These are phyloP conservation scores for Zygotorulaspora mrakii DNA, from an alignment of 1,139 yeast species.

Conservation along the genomic window DNA sequence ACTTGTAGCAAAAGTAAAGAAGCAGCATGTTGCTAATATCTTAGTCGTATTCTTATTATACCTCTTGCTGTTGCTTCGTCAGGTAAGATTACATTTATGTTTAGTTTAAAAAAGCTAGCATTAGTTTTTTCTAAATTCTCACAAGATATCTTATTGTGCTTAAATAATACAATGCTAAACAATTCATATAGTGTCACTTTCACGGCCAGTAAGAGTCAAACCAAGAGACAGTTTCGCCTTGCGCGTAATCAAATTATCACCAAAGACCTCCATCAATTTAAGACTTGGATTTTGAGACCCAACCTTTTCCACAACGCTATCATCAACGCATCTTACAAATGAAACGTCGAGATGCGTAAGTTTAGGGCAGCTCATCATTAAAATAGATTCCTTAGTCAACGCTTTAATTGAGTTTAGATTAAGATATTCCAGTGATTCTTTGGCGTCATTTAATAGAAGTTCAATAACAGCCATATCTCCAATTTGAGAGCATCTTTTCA, in stretches of 20 bases:
- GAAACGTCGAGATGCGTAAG: conserved; percentile 68
- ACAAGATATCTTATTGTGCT: too few species aligned
- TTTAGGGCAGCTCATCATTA: conserved; percentile 50
- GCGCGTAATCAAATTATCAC: conserved; percentile 64
- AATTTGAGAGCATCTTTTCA: conserved; percentile 63
- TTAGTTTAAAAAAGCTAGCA: not conserved
- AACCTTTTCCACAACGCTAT: conserved; percentile 52
- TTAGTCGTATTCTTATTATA: too few species aligned
- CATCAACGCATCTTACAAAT: conserved; percentile 71
- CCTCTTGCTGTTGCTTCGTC: too few species aligned
- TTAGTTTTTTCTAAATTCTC: too few species aligned
- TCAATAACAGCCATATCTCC: conserved; percentile 61
- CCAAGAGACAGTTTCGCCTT: conserved; percentile 52
- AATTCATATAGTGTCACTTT: conserved; percentile 52
- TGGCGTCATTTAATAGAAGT: conserved; percentile 56
- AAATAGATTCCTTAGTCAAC: conserved; percentile 51
- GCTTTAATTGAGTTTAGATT: conserved; percentile 65
- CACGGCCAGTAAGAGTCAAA: conserved; percentile 69
- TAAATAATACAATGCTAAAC: too few species aligned
- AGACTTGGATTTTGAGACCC: conserved; percentile 58
- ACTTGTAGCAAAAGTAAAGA: too few species aligned
- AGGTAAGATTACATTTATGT: not conserved
- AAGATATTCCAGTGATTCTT: conserved; percentile 60
- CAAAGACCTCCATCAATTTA: conserved; percentile 70
- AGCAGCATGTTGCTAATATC: too few species aligned